These are phyloP conservation scores for Cladophialophora bantiana DNA, from an alignment of 2,329 filamentous ascomycete species.

Conservation along the genomic window DNA sequence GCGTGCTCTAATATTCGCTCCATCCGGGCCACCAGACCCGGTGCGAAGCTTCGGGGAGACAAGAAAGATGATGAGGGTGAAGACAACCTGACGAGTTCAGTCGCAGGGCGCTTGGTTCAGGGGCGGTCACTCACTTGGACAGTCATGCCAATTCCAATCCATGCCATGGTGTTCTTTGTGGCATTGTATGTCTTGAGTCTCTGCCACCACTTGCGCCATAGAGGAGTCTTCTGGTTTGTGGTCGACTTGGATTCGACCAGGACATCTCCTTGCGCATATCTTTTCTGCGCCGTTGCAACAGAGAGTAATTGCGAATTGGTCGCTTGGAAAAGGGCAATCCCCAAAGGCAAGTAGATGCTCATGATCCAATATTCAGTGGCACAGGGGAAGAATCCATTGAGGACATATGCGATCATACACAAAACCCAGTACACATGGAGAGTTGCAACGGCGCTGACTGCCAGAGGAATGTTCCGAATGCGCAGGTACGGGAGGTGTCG, in stretches of 20 bases:
- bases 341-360: constrained; percentile 69
- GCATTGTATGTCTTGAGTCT: constrained; percentile 55
- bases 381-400: constrained; percentile 54
- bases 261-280: constrained; percentile 29
- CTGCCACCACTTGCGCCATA: constrained; percentile 45
- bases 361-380: constrained; percentile 71
- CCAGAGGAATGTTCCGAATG: constrained; percentile 49
- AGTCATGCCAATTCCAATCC: constrained; percentile 62
- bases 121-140: constrained; percentile 58
- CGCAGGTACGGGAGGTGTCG: constrained; percentile 47
- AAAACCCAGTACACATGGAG: constrained; percentile 50
- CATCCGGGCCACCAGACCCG: constrained; percentile 52
- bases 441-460: constrained; percentile 46
- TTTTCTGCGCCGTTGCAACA: constrained; percentile 62
- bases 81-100: constrained; percentile 56
- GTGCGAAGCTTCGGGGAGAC: constrained; percentile 71
- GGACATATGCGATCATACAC: constrained; percentile 47
- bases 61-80: constrained; percentile 67
- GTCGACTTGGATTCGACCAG: constrained; percentile 5
- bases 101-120: background rate
- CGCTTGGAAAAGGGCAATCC: constrained; percentile 71
- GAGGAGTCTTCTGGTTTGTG: constrained; percentile 39
- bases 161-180: constrained; percentile 57
- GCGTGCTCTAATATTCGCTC: constrained; percentile 52
- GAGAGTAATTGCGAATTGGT: constrained; percentile 68